Percentiles rank a stretch among this genome's conserved stretches.
These are phyloP conservation scores for Sugiyamaella novakii DNA, from an alignment of 1,139 yeast genomes.

Conservation along the genomic window DNA sequence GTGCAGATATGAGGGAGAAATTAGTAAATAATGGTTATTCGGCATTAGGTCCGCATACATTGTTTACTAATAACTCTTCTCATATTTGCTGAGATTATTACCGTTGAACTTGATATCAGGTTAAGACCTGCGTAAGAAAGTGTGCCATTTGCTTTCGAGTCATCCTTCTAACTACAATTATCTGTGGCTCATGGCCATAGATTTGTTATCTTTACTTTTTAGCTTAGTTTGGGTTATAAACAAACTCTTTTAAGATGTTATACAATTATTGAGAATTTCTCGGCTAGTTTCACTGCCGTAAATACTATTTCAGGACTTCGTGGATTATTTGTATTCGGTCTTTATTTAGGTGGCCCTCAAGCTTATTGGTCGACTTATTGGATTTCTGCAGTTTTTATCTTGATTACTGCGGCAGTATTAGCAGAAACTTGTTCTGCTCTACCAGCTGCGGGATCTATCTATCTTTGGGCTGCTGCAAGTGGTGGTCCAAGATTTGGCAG, in stretches of 20 bases:
- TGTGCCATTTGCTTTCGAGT: conserved; percentile 23
- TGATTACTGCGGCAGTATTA: conserved; percentile 35
- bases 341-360: conserved; percentile 36
- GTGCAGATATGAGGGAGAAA: conserved; percentile 18
- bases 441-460: conserved; percentile 40
- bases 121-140: conserved; percentile 35
- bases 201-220: conserved; percentile 8
- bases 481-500: conserved; percentile 35
- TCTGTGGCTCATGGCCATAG: conserved; percentile 8
- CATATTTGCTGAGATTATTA: conserved; percentile 34
- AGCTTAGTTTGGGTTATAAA: conserved; percentile 32
- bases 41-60: too few relatives aligned
- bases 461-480: conserved; percentile 38
- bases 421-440: conserved; percentile 38
- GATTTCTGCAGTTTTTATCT: conserved; percentile 29
- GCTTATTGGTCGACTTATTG: conserved; percentile 36
- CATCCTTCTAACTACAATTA: conserved; percentile 18
- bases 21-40: too few relatives aligned
- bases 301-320: conserved; percentile 33
- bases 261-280: conserved; percentile 33
- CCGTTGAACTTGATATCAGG: conserved; percentile 36
- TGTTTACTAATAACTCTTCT: too few relatives aligned
- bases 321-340: conserved; percentile 30
- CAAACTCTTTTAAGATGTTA: conserved; percentile 32
- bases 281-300: conserved; percentile 36